These are phyloP conservation scores for Citrus maxima DNA, from an alignment of 345 rosid genomes.

Conservation along the genomic window DNA sequence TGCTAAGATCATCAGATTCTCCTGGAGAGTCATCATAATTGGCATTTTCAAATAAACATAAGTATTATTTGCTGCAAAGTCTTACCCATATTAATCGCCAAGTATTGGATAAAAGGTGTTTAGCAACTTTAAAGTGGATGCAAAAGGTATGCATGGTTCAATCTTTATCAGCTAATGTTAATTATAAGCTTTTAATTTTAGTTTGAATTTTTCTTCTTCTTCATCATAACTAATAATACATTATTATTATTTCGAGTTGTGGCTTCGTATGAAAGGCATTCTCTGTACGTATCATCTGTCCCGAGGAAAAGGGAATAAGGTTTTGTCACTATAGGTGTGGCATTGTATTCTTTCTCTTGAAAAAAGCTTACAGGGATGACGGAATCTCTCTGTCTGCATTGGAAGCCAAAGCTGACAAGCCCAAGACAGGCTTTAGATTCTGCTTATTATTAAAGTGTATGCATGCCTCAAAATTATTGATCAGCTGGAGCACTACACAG, in stretches of 20 bases:
- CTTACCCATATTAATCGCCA: background rate
- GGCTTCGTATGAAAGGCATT: background rate
- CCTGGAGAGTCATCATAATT: background rate
- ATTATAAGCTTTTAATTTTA: background rate
- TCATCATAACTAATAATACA: background rate
- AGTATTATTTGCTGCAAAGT: background rate
- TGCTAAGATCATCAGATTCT: slow-evolving; percentile 8
- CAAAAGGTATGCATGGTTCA: background rate
- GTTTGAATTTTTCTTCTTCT: background rate
- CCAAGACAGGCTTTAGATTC: background rate
- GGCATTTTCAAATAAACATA: background rate
- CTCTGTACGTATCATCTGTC: background rate
- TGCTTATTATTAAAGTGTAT: background rate
- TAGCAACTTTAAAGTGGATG: background rate
- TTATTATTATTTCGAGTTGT: background rate
- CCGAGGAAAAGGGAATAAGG: background rate
- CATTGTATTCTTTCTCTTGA: background rate
- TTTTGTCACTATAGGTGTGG: background rate
- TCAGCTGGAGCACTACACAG: no score
- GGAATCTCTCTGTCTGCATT: background rate
- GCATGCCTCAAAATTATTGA: background rate
- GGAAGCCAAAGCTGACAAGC: slow-evolving; percentile 9
- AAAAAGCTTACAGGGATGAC: background rate
- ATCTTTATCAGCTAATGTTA: background rate
- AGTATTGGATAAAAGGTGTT: background rate